Percentiles rank a stretch among this genome's conserved stretches.
phyloP scores from a whole-genome alignment of 164 flowering plant species.

The Kingdonia uniflora region DNA sequence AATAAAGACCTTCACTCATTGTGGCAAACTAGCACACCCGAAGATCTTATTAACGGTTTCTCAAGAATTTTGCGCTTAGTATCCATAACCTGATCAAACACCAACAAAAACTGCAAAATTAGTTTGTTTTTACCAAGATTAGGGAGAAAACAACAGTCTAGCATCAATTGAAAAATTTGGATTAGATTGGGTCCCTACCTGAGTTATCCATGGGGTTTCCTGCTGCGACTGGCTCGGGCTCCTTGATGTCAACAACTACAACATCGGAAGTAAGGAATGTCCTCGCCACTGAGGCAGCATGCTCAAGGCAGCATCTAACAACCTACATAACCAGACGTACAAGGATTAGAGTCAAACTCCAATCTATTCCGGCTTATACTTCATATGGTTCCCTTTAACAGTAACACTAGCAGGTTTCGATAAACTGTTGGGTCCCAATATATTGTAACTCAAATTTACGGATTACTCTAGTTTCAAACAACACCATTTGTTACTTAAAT shows the following conservation, averaged over 20 bases:
- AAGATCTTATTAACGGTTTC: constrained; percentile 7
- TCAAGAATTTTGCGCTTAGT: constrained; percentile 6
- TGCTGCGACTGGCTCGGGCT: constrained; percentile 55
- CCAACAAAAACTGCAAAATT: background rate
- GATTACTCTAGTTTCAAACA: too few relatives aligned
- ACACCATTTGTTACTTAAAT: too few relatives aligned
- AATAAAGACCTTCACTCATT: background rate
- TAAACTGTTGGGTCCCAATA: too few relatives aligned
- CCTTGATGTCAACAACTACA: constrained; percentile 84
- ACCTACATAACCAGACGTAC: constrained; percentile 29
- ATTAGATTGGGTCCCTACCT: constrained; percentile 22
- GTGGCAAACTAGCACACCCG: background rate
- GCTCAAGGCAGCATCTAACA: constrained; percentile 88
- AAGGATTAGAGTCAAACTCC: too few relatives aligned
- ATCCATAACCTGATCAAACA: constrained; percentile 20
- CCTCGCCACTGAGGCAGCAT: constrained; percentile 83
- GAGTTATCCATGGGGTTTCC: constrained; percentile 89
- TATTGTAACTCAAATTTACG: too few relatives aligned
- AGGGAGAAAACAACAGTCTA: too few relatives aligned
- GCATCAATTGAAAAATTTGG: too few relatives aligned
- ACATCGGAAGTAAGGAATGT: constrained; percentile 87
- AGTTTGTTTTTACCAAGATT: background rate
- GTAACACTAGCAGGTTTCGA: too few relatives aligned
- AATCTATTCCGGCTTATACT: too few relatives aligned
- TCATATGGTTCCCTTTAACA: too few relatives aligned